phyloP scores from a whole-genome alignment of 108 stramenopile species.

The Skeletonema costatum region DNA sequence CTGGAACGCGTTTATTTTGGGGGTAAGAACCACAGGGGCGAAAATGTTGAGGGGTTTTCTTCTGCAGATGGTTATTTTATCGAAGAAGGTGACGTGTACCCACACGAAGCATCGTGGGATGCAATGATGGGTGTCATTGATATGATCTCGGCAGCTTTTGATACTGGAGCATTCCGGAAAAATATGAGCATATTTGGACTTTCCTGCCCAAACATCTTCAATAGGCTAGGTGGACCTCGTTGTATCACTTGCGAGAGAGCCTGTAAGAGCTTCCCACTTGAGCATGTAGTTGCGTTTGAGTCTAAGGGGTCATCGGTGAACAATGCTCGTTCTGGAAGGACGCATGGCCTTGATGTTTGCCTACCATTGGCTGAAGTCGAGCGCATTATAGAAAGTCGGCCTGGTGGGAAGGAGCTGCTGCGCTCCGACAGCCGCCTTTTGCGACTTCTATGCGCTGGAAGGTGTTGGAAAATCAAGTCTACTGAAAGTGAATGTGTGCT shows the following conservation, averaged over 20 bases:
- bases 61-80: background rate
- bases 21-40: background rate
- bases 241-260: background rate
- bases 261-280: background rate
- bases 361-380: background rate
- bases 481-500: background rate
- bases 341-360: background rate
- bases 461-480: background rate
- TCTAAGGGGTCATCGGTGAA: background rate
- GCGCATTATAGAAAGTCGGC: background rate
- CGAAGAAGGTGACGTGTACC: background rate
- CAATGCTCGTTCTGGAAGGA: background rate
- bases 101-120: background rate
- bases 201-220: background rate
- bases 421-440: background rate
- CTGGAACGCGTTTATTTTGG: conserved; percentile 2
- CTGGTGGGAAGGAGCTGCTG: background rate
- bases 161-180: background rate
- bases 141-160: background rate
- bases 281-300: background rate
- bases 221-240: background rate
- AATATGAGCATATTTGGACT: background rate
- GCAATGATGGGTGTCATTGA: background rate
- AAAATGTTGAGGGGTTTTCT: background rate
- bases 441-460: background rate